Conservation (phyloP, 116 monocot species). For the Thalassia testudinum region DNA sequence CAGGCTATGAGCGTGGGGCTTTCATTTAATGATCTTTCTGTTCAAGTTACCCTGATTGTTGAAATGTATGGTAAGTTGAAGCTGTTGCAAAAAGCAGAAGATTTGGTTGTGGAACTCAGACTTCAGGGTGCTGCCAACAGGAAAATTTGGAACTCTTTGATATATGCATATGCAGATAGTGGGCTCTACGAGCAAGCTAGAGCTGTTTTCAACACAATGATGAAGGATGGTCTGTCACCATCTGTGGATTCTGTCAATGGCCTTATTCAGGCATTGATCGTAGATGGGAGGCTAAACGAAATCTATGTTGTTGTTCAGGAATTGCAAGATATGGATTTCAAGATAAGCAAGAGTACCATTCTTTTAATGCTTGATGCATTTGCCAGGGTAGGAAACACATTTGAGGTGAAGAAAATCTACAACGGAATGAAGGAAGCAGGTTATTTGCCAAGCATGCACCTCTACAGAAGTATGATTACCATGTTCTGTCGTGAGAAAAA, state of each 20-base stretch:
- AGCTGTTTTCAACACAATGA: constrained; percentile 80
- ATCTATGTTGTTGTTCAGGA: constrained; percentile 87
- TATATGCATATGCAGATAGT: constrained; percentile 83
- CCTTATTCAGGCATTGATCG: constrained; percentile 74
- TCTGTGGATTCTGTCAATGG: constrained; percentile 85
- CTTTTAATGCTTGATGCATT: constrained; percentile 94
- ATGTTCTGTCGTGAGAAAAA: constrained; percentile 64
- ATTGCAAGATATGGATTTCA: constrained; percentile 91
- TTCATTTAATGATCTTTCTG: constrained; percentile 24
- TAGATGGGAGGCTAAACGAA: constrained; percentile 78
- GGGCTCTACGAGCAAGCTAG: constrained; percentile 86
- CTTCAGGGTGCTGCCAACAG: constrained; percentile 39
- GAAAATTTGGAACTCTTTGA: constrained; percentile 88
- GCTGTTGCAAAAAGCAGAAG: constrained; percentile 72
- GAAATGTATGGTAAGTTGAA: constrained; percentile 76
- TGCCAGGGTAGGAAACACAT: constrained; percentile 67
- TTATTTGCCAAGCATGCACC: constrained; percentile 84
- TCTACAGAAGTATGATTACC: constrained; percentile 76
- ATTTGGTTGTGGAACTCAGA: constrained; percentile 65
- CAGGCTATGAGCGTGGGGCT: constrained; percentile 36
- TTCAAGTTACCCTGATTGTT: constrained; percentile 50
- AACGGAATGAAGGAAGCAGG: constrained; percentile 96
- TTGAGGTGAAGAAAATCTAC: constrained; percentile 97
- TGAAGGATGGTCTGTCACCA: constrained; percentile 73
- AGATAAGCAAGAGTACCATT: constrained; percentile 86